These are phyloP conservation scores for Neltuma alba DNA, from an alignment of 306 rosid genomes.

Conservation along the genomic window DNA sequence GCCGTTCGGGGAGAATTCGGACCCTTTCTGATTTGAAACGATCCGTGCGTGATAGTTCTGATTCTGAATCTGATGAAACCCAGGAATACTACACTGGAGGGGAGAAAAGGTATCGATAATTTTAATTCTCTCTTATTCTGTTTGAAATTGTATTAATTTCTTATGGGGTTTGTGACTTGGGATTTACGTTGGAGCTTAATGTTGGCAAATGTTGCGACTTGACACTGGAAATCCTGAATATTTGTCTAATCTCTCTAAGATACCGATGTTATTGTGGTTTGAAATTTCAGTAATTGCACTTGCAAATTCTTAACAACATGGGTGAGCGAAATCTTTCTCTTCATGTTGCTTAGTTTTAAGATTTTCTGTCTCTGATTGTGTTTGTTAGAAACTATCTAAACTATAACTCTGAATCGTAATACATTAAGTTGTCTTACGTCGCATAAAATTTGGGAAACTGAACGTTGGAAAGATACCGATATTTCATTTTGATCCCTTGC, in stretches of 20 bases:
- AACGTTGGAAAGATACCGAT: neutral
- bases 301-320: neutral
- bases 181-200: neutral
- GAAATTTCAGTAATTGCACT: neutral
- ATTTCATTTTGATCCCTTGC: neutral
- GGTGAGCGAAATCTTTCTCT: neutral
- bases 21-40: constrained; percentile 80
- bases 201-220: neutral
- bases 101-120: constrained; percentile 69
- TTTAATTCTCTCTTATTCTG: neutral
- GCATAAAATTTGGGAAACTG: neutral
- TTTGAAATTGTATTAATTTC: neutral
- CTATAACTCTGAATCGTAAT: neutral
- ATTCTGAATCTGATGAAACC: constrained; percentile 74
- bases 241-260: neutral
- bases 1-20: constrained; percentile 60
- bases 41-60: constrained; percentile 47
- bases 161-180: neutral
- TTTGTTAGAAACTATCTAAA: neutral
- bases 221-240: neutral
- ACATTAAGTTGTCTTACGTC: neutral
- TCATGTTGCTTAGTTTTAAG: neutral
- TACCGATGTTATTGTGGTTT: neutral
- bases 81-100: constrained; percentile 90
- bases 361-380: neutral